Evolutionary conservation across 2,329 filamentous ascomycete genomes (phyloP).

Genomic region (Venturia oleaginea): DNA sequence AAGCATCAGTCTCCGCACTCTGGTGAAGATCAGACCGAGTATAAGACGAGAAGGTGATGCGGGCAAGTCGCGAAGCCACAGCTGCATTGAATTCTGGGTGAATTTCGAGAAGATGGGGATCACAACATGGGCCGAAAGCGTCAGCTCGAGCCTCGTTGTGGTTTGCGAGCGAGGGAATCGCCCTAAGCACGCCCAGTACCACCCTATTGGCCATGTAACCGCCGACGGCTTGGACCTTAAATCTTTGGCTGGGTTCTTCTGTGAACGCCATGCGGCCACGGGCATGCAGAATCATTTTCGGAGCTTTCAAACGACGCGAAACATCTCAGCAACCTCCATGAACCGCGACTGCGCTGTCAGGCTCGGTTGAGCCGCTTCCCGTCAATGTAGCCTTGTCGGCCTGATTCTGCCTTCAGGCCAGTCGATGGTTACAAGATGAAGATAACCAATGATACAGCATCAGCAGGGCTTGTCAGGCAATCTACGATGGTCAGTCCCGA

Average conservation of each 20-base stretch:
- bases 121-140: constrained; percentile 4
- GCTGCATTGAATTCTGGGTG: not conserved
- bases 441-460: not conserved
- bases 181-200: not conserved
- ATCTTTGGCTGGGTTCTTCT: not conserved
- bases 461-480: not conserved
- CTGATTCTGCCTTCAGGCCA: not conserved
- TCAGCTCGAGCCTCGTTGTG: constrained; percentile 1
- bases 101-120: not conserved
- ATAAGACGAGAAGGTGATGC: constrained; percentile 4
- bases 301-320: not conserved
- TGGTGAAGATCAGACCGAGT: not conserved
- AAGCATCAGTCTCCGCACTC: not conserved
- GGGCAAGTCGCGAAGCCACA: not conserved
- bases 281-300: constrained; percentile 4
- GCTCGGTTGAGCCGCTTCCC: not conserved
- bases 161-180: not conserved
- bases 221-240: constrained; percentile 2
- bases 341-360: not conserved
- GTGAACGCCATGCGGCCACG: not conserved
- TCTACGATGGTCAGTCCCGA: not conserved
- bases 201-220: constrained; percentile 4
- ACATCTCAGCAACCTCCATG: not conserved
- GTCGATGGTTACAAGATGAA: not conserved
- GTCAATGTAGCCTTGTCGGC: not conserved